Evolutionary conservation across 1,284 basidiomycete genomes (phyloP).

Genomic region (Ganoderma multipileum): DNA sequence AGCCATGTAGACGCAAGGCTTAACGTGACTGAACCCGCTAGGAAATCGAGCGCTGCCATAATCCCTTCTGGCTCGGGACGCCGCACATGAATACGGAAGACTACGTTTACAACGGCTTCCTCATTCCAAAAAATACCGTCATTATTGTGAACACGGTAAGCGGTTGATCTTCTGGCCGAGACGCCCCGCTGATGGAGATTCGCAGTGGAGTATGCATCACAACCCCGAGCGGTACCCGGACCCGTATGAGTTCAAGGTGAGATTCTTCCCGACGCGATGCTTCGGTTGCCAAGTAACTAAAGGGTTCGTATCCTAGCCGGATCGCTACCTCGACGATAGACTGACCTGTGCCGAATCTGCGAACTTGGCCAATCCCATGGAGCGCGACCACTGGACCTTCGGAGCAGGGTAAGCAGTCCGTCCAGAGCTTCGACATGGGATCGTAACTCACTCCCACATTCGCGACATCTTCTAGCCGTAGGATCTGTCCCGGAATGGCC

Average conservation of each 20-base stretch:
- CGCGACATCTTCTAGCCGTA: constrained; percentile 27
- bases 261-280: no score
- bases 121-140: constrained; percentile 32
- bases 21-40: constrained; percentile 3
- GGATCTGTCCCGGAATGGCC: constrained; percentile 27
- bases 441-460: not conserved
- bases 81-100: constrained; percentile 31
- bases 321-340: constrained; percentile 15
- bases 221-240: not conserved
- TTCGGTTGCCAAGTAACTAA: not conserved
- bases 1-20: not conserved
- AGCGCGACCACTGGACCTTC: constrained; percentile 32
- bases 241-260: not conserved
- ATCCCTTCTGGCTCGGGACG: constrained; percentile 46
- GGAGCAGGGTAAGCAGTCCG: constrained; percentile 29
- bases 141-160: constrained; percentile 27
- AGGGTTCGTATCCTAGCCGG: not conserved
- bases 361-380: constrained; percentile 27
- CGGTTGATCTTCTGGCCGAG: not conserved
- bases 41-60: constrained; percentile 40
- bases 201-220: not conserved
- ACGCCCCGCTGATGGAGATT: not conserved
- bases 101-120: constrained; percentile 30
- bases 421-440: constrained; percentile 28
- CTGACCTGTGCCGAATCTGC: constrained; percentile 28